Evolutionary conservation across 2,329 filamentous ascomycete species (phyloP).

Genomic region (Colletotrichum aenigma): DNA sequence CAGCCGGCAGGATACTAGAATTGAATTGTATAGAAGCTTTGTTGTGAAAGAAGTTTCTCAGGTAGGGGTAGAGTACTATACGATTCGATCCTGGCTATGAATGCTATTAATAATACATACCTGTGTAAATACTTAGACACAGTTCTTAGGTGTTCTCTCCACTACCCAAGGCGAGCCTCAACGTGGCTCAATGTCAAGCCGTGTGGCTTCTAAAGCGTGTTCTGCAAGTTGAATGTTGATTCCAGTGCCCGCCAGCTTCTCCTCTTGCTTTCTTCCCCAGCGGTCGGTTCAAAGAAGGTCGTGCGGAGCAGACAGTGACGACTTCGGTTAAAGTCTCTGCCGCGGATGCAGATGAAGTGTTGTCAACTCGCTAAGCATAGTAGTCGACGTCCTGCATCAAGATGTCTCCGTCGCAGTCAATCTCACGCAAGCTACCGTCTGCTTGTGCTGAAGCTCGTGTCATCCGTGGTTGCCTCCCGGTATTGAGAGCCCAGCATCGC

Average conservation of each 20-base stretch:
- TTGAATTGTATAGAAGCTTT: background rate
- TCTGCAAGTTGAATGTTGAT: conserved; percentile 35
- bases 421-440: conserved; percentile 34
- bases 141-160: background rate
- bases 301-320: background rate
- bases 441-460: conserved; percentile 23
- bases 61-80: background rate
- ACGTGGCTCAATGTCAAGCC: conserved; percentile 41
- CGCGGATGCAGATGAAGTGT: background rate
- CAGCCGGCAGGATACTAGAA: background rate
- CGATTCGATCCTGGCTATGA: background rate
- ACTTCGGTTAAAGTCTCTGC: background rate
- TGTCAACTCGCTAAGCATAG: background rate
- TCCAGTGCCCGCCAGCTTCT: conserved; percentile 14
- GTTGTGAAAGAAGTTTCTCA: background rate
- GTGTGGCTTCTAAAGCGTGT: conserved; percentile 37
- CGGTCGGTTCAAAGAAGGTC: background rate
- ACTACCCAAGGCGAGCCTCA: background rate
- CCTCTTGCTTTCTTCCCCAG: conserved; percentile 6
- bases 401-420: conserved; percentile 34
- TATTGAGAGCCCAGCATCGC: conserved; percentile 34
- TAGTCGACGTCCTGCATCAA: conserved; percentile 27
- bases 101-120: background rate
- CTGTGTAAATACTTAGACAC: background rate
- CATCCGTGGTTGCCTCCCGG: conserved; percentile 20